These are phyloP conservation scores for Chenopodium berlandieri DNA, from an alignment of 148 eudicot genomes.

Conservation along the genomic window DNA sequence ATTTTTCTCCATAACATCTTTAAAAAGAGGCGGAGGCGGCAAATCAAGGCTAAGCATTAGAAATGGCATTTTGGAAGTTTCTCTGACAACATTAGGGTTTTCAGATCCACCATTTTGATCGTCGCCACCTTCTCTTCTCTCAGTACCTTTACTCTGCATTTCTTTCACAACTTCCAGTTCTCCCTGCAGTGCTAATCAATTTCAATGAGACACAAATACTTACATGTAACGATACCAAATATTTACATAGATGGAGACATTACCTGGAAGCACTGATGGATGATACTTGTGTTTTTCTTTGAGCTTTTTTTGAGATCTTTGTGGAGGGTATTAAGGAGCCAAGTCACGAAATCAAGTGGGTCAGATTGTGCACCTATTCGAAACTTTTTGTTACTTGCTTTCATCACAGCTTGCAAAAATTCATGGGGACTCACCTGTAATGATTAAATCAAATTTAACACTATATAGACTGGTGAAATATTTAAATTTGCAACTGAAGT, in stretches of 20 bases:
- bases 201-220: neutral
- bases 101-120: conserved; percentile 44
- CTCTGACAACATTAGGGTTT: conserved; percentile 35
- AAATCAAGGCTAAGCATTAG: conserved; percentile 96
- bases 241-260: conserved; percentile 11
- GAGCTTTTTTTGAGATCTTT: conserved; percentile 57
- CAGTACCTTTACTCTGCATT: conserved; percentile 39
- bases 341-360: conserved; percentile 94
- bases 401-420: conserved; percentile 97
- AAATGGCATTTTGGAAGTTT: conserved; percentile 86
- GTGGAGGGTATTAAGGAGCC: conserved; percentile 91
- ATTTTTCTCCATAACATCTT: conserved; percentile 94
- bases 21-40: conserved; percentile 93
- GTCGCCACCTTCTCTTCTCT: conserved; percentile 43
- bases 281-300: conserved; percentile 68
- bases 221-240: neutral
- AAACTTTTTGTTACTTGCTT: conserved; percentile 80
- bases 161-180: conserved; percentile 94
- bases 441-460: conserved; percentile 5
- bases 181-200: conserved; percentile 49
- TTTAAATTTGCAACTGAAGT: neutral
- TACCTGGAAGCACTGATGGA: conserved; percentile 94
- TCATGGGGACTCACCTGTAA: conserved; percentile 98
- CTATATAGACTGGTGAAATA: neutral
- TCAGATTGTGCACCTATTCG: conserved; percentile 88